Evolutionary conservation across 2,329 filamentous ascomycete species (phyloP), one percentile per base, ranked within the genome.

Genomic region (Cercospora janseana): DNA sequence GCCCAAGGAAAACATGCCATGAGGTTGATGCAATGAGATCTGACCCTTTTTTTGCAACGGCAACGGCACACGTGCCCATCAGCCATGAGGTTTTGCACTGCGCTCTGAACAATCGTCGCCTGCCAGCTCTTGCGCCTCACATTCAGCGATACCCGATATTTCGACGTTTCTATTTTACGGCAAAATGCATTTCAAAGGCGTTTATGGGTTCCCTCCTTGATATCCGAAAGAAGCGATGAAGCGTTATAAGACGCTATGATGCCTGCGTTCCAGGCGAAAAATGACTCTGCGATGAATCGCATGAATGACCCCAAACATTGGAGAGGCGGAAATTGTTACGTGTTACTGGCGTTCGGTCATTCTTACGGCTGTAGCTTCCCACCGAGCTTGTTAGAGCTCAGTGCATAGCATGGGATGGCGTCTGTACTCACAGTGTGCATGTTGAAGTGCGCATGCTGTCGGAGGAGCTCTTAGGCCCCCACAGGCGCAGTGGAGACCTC

Each of bases 1-100:
- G 38, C 73, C 75, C 1, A 77, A 77, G 60, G 72, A 67, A 42
- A 57, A 52, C 16, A 53, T 61, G 47, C 46, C 42, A 34, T 51
- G 49, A 43, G 31, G 16, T 24, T 21, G 20, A 6, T 18, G 18
- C 21, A 26, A 24, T 23, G 13, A 24, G 20, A n/a, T n/a, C n/a
- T n/a, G n/a, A n/a, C 15, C 24, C 37, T 28, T 21, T 35, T 16
- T 4, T 38, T 4, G 16, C 18, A n/a, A 23, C 18, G 10, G 34
- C 20, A 12, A 16, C 24, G 16, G 18, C 34, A 38, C 34, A 18
- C 20, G 34, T 38, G 18, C 8, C 34, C 34, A 23, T n/a, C 18
- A 38, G 16, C 16, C 24, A 21, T 18, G 12, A 10, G 12, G 12
- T 44, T 18, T 29, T 7, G 29, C 26, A 44, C 37, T n/a, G 40